Evolutionary conservation across 805 yeast species (phyloP), one percentile per base, ranked within the genome.

Genomic region (Metschnikowia kofuensis): DNA sequence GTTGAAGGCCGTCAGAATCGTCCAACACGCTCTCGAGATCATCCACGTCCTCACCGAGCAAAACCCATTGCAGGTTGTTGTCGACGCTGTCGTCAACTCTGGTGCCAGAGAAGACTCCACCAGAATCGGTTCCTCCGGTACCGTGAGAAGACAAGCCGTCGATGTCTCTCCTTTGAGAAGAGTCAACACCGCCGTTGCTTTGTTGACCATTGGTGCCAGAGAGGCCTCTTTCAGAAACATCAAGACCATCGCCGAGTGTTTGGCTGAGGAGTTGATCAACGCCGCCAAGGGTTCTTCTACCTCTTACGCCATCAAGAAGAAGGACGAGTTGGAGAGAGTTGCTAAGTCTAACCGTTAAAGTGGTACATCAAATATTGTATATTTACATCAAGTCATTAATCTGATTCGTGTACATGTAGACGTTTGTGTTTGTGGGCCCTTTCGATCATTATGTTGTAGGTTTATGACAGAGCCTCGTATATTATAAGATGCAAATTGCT

Each of bases 101-200:
- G 99, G 99, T 79, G 96, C 99, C 79, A 90, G 99, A 85, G 99
- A 94, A 85, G 99, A 94, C 81, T 89, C 98, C 73, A 94, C 99
- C 84, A 91, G 99, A 89, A 92, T 95, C 69, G 99, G 99, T 82
- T 91, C 97, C 74, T 91, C 97, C 72, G 99, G 99, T 88, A 89
- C 98, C 74, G 99, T 95, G 70, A 94, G 99, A 88, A 90, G 99
- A 87, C 99, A 95, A 83, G 99, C 99, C 65, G 99, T 94, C 75
- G 99, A 94, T 89, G 99, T 94, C 63, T 91, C 99, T 72, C 99
- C 99, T 74, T 85, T 94, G 77, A 91, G 99, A 87, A 92, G 99
- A 85, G 97, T 94, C 67, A 94, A 94, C 96, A 98, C 94, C 82
- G 95, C 99, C 70, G 84, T 94, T 71, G 83, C 99, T 71, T 84